Evolutionary conservation across 176 grass and related monocot species (phyloP).

Genomic region (Leersia perrieri): DNA sequence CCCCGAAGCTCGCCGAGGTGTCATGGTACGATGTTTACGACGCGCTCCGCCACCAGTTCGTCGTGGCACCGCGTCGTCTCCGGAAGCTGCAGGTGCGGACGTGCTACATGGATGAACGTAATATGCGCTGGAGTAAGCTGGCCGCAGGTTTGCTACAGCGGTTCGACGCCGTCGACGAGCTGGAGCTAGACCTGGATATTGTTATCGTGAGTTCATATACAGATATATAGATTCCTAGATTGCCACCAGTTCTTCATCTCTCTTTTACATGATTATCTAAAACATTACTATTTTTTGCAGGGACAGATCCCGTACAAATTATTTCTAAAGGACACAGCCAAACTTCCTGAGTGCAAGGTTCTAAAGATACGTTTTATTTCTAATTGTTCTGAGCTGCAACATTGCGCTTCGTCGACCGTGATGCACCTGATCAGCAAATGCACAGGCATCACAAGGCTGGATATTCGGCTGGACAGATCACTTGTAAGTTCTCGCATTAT

Average conservation of each 20-base stretch:
- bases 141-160: too few species aligned
- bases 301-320: too few species aligned
- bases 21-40: not conserved
- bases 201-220: not conserved
- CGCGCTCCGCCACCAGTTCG: not conserved
- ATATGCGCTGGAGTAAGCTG: too few species aligned
- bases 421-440: not conserved
- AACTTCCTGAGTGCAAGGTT: not conserved
- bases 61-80: not conserved
- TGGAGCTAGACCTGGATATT: not conserved
- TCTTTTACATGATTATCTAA: too few species aligned
- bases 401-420: not conserved
- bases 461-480: not conserved
- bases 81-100: not conserved
- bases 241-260: too few species aligned
- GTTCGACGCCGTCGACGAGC: slow-evolving; percentile 10
- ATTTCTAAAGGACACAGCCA: not conserved
- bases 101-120: too few species aligned
- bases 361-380: not conserved
- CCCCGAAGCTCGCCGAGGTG: not conserved
- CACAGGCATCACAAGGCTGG: not conserved
- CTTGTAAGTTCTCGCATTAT: too few species aligned
- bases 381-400: not conserved
- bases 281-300: too few species aligned
- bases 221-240: too few species aligned